phyloP scores from a whole-genome alignment of 495 filamentous ascomycete species.

The Cenococcum geophilum region DNA sequence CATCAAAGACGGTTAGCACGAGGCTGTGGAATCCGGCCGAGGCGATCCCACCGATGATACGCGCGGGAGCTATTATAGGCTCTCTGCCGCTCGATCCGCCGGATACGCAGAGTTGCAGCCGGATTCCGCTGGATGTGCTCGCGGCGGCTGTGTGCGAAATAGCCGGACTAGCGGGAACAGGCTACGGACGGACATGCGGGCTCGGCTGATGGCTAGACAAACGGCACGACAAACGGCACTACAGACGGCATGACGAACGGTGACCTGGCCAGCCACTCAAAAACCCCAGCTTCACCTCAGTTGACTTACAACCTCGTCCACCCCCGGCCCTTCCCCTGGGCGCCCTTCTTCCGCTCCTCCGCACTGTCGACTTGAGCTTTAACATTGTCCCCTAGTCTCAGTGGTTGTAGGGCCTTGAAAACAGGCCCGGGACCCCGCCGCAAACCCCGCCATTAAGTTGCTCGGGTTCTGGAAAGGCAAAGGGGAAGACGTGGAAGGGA shows the following conservation, averaged over 20 bases:
- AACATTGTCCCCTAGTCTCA: slow-evolving; percentile 41
- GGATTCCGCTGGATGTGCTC: slow-evolving; percentile 53
- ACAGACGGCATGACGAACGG: too few species aligned
- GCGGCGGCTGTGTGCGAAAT: slow-evolving; percentile 47
- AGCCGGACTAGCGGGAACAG: slow-evolving; percentile 8
- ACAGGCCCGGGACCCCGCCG: slow-evolving; percentile 3
- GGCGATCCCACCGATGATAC: slow-evolving; percentile 51
- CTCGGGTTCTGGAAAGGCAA: slow-evolving; percentile 44
- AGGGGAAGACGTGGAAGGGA: neutral
- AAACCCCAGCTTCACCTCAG: neutral
- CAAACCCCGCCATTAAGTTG: slow-evolving; percentile 53
- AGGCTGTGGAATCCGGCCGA: slow-evolving; percentile 57
- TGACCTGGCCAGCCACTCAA: too few species aligned
- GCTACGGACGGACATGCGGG: neutral
- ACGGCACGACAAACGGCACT: too few species aligned
- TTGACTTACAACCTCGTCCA: slow-evolving; percentile 51
- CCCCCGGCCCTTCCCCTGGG: slow-evolving; percentile 48
- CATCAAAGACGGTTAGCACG: slow-evolving; percentile 34
- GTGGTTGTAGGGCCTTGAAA: slow-evolving; percentile 45
- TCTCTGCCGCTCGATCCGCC: slow-evolving; percentile 41
- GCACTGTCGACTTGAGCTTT: slow-evolving; percentile 43
- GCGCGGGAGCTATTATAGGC: slow-evolving; percentile 45
- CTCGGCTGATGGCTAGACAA: too few species aligned
- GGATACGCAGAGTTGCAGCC: slow-evolving; percentile 29
- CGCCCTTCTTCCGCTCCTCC: slow-evolving; percentile 45